Percentiles rank a stretch among this genome's conserved stretches.
Conservation (phyloP, 1,284 basidiomycete genomes). For the Trametes hirsuta region DNA sequence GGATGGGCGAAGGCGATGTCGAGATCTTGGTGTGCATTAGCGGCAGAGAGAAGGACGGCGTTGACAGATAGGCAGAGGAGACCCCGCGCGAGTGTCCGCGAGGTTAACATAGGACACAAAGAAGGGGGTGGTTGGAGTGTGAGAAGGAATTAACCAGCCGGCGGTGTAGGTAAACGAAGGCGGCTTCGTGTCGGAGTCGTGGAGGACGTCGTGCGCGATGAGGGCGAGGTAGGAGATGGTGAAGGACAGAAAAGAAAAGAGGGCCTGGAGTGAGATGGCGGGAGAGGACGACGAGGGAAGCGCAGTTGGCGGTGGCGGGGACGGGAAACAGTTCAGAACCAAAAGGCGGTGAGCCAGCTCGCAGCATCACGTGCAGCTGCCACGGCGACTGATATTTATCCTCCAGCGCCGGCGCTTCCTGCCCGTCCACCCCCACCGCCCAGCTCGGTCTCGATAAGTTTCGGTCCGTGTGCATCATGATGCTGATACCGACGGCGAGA, state of each 20-base stretch:
- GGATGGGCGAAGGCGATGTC: conserved; percentile 8
- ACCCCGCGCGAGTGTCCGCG: conserved; percentile 18
- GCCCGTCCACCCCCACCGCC: background rate
- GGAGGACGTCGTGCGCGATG: conserved; percentile 17
- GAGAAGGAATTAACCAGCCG: conserved; percentile 26
- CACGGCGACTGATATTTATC: conserved; percentile 30
- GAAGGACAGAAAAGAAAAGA: conserved; percentile 18
- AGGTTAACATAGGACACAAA: conserved; percentile 20
- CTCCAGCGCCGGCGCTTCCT: conserved; percentile 7
- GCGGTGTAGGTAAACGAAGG: conserved; percentile 24
- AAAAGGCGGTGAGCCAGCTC: conserved; percentile 27
- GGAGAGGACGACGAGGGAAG: conserved; percentile 13
- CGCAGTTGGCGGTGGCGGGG: conserved; percentile 19
- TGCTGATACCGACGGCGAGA: conserved; percentile 8
- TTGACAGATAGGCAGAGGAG: conserved; percentile 23
- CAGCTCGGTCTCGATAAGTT: conserved; percentile 2
- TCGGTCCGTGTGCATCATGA: conserved; percentile 14
- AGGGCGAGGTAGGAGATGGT: conserved; percentile 10
- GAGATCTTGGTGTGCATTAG: conserved; percentile 3
- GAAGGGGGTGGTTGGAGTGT: conserved; percentile 4
- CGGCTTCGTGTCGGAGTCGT: conserved; percentile 24
- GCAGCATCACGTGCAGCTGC: conserved; percentile 29
- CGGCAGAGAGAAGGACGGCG: conserved; percentile 15
- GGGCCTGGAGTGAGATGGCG: conserved; percentile 5
- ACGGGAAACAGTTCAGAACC: conserved; percentile 5